Base-by-base conservation (phyloP, 805 yeast species). In the Teunomyces cretensis region DNA sequence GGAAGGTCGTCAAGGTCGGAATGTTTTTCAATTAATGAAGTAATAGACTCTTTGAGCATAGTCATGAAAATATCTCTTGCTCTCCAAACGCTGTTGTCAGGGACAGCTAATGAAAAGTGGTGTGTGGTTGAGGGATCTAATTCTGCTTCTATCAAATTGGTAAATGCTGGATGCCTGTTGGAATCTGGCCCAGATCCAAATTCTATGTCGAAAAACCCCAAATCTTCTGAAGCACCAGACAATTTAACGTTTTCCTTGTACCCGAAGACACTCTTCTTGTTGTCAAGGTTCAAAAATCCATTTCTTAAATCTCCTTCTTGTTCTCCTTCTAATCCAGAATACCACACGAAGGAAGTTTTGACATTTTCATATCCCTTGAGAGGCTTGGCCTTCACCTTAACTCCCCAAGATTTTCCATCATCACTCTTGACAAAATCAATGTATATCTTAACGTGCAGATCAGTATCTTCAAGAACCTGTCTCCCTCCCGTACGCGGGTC, bases 401-500 rank as follows among this genome's bases (percentile, higher is more conserved):
- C 75, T 0, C 81, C 96, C 98, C 99, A 92, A 38, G 86, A 83
- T 13, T 79, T 80, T 2, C 84, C 87, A 44, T 79, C 84, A 7
- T 64, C 69, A 40, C 80, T 76, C 66, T 94, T 94, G 26, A 86
- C 86, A 62, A 90, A 87, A 48, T 85, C 87, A 5, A 88, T 80
- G 0, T 80, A 77, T 32, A 94, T 56, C 44, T 78, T 77, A 3
- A 90, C 64, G 44, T 80, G 80, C 49, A 81, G 78, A 28, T 78
- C 86, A 15, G 67, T 63, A 61, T 94, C 99, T 30, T 72, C 67
- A 24, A 94, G 81, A 1, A 78, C 70, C 58, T 94, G 92, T 48
- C 78, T 71, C 0, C 99, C 99, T 17, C 99, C 99, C 11, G 65
- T 41, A 51, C 98, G 75, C 4, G 97, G 90, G 60, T 94, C 98